Evolutionary conservation across 257 asterid species (phyloP), one percentile per base, ranked within the genome.

Genomic region (Misopates orontium): DNA sequence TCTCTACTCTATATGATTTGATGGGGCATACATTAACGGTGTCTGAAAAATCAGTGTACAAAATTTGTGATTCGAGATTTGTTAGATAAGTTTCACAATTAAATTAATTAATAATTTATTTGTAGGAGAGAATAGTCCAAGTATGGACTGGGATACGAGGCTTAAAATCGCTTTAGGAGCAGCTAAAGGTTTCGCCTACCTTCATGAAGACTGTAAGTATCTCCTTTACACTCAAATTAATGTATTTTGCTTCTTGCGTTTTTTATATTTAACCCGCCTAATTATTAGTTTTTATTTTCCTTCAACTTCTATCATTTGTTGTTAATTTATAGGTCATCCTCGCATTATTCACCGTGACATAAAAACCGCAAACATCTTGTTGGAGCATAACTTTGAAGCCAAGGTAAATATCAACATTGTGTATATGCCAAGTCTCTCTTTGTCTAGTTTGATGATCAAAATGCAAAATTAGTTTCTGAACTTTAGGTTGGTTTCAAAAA

Each of bases 301-400:
- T 24, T 31, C 16, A 31, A 61, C 19, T 44, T 32, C 13, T 25
- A 17, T 17, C 16, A n/a, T 3, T 20, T 6, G 14, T 44, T 8
- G 4, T 40, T 28, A 8, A 18, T 39, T 45, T 73, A 18, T 75
- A 91, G 98, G 98, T 48, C 96, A 91, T 66, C 98, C 96, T 69
- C 95, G 95, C 48, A 89, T 89, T 59, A 91, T 91, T 67, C 98
- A 91, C 31, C 78, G 98, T 68, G 98, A 91, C 48, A 91, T 91
- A 50, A 91, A 91, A 74, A 83, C 93, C 41, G 84, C 98, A 72
- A 91, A 91, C 69, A 91, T 91, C 31, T 74, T 91, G 56, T 52
- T 91, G 12, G 98, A 89, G 19, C 36, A 16, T 0, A 81, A 82
- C 66, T 79, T 71, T 60, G 98, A 91, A 60, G 96, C 96, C 6